Conservation (phyloP, 2,329 filamentous ascomycete genomes). For the Neofusicoccum kwambonambiense region DNA sequence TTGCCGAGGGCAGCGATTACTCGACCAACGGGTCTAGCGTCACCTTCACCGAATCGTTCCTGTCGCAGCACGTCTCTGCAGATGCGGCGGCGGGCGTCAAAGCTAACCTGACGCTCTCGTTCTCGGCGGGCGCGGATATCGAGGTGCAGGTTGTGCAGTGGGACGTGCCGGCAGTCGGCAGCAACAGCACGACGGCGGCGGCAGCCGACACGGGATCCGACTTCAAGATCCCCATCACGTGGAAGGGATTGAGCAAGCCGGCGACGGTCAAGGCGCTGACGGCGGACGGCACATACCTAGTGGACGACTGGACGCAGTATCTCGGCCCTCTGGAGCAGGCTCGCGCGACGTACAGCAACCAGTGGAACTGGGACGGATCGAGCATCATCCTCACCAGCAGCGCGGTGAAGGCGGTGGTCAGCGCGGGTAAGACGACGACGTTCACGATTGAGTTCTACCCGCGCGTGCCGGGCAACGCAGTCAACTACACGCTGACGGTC, state of each 20-base stretch:
- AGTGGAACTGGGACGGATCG: conserved; percentile 53
- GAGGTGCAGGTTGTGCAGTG: conserved; percentile 54
- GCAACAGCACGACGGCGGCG: conserved; percentile 28
- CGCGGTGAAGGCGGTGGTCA: conserved; percentile 49
- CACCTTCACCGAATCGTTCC: conserved; percentile 49
- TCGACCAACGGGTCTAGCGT: conserved; percentile 46
- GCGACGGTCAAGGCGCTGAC: conserved; percentile 54
- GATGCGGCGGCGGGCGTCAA: conserved; percentile 47
- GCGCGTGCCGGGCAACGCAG: conserved; percentile 48
- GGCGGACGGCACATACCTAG: conserved; percentile 49
- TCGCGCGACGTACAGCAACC: conserved; percentile 47
- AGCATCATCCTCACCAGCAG: conserved; percentile 48
- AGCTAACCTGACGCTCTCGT: conserved; percentile 52
- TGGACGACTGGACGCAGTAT: conserved; percentile 58
- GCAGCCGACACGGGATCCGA: conserved; percentile 39
- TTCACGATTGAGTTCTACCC: conserved; percentile 59
- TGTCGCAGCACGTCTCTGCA: conserved; percentile 45
- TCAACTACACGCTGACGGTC: conserved; percentile 50
- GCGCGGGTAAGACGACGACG: conserved; percentile 43
- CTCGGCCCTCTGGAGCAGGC: conserved; percentile 53
- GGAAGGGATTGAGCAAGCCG: conserved; percentile 50
- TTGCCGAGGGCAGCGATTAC: conserved; percentile 48
- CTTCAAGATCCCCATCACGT: conserved; percentile 52
- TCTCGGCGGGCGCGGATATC: conserved; percentile 51
- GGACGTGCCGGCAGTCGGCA: conserved; percentile 44